Conservation (phyloP, 148 eudicot species). For the Spergularia bocconei region DNA sequence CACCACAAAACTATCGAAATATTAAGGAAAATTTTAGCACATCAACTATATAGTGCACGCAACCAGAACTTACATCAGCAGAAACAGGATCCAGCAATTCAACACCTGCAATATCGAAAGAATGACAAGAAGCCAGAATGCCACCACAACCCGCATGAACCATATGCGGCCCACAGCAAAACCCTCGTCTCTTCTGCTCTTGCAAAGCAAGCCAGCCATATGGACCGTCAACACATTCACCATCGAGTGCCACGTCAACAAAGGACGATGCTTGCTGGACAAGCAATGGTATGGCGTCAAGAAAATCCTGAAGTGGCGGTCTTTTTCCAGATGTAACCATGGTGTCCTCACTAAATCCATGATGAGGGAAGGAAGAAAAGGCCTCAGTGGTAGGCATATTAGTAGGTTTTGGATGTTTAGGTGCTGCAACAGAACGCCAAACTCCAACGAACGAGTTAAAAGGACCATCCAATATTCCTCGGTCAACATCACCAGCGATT, state of each 20-base stretch:
- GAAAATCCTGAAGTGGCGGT: constrained; percentile 81
- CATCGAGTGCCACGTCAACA: constrained; percentile 94
- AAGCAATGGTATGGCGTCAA: constrained; percentile 80
- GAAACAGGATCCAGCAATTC: constrained; percentile 86
- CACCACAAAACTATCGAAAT: not conserved
- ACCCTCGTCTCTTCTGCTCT: constrained; percentile 91
- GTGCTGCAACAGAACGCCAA: constrained; percentile 89
- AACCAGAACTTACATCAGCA: constrained; percentile 61
- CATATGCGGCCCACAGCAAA: constrained; percentile 91
- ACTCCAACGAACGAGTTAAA: constrained; percentile 82
- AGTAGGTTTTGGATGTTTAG: constrained; percentile 64
- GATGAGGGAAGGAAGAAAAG: constrained; percentile 45
- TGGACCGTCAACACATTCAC: constrained; percentile 88
- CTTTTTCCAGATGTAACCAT: constrained; percentile 61
- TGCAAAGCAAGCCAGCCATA: constrained; percentile 92
- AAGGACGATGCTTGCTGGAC: constrained; percentile 95
- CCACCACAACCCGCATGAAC: constrained; percentile 99
- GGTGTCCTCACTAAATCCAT: constrained; percentile 60
- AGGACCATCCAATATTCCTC: constrained; percentile 66
- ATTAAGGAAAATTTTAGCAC: not conserved
- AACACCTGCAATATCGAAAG: constrained; percentile 88
- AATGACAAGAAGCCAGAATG: constrained; percentile 84
- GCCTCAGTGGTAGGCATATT: constrained; percentile 45
- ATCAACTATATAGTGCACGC: not conserved
- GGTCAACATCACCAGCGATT: constrained; percentile 88